phyloP scores from a whole-genome alignment of 192 early-diverging fungal genomes.

The Geranomyces michiganensis region DNA sequence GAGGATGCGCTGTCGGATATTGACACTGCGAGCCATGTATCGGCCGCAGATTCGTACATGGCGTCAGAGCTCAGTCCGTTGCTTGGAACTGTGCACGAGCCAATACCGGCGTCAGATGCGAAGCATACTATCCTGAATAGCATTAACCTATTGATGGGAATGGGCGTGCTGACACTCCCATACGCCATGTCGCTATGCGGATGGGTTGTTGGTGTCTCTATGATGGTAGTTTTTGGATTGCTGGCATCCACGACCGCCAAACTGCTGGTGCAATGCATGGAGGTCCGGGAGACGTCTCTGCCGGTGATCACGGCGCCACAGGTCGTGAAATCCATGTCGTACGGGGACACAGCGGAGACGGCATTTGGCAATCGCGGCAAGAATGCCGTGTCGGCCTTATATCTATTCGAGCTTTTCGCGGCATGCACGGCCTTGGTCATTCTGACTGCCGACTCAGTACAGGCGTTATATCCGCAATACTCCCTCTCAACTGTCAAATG shows the following conservation, averaged over 20 bases:
- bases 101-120: neutral
- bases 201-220: slow-evolving; percentile 58
- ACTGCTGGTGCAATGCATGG: slow-evolving; percentile 60
- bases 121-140: slow-evolving; percentile 53
- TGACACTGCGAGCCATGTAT: neutral
- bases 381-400: slow-evolving; percentile 43
- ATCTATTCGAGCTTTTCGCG: slow-evolving; percentile 53
- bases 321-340: slow-evolving; percentile 34
- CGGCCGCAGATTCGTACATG: neutral
- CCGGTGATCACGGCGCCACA: slow-evolving; percentile 6
- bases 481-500: slow-evolving; percentile 50
- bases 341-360: slow-evolving; percentile 49
- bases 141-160: slow-evolving; percentile 67
- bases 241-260: slow-evolving; percentile 60
- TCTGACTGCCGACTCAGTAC: slow-evolving; percentile 48
- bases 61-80: slow-evolving; percentile 3
- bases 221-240: slow-evolving; percentile 46
- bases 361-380: slow-evolving; percentile 51
- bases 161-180: slow-evolving; percentile 68
- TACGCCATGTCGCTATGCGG: slow-evolving; percentile 61
- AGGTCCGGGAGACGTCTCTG: slow-evolving; percentile 24
- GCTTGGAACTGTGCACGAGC: neutral
- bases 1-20: neutral
- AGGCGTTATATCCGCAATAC: slow-evolving; percentile 35
- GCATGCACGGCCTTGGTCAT: slow-evolving; percentile 52